These are phyloP conservation scores for Planoprotostelium fungivorum DNA, from an alignment of 78 protist species.

Conservation along the genomic window DNA sequence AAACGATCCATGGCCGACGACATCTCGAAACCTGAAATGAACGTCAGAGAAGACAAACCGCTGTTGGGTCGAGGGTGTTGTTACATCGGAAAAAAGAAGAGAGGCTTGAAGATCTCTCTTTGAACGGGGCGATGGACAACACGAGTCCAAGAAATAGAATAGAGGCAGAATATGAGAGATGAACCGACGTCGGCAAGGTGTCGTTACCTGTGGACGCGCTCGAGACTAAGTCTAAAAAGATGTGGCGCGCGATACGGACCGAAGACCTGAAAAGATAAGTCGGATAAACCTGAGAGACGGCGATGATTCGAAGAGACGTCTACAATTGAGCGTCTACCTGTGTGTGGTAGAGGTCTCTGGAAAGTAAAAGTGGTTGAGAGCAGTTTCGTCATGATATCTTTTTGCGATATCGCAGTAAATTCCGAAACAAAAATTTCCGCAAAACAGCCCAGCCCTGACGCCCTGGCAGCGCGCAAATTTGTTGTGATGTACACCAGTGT, in stretches of 20 bases:
- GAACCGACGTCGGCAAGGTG: not conserved
- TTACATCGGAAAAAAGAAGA: too few species aligned
- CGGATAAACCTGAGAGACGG: not conserved
- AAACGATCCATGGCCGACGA: too few species aligned
- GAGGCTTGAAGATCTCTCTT: too few species aligned
- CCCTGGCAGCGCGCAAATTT: not conserved
- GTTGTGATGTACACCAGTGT: conserved; percentile 1
- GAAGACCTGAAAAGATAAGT: not conserved
- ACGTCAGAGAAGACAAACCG: too few species aligned
- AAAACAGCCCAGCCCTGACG: too few species aligned
- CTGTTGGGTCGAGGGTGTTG: too few species aligned
- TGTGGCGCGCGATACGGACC: not conserved
- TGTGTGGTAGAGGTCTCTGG: not conserved
- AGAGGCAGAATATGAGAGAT: not conserved
- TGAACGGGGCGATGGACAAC: too few species aligned
- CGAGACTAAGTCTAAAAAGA: too few species aligned
- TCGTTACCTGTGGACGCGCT: not conserved
- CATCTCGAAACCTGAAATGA: too few species aligned
- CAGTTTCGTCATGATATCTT: not conserved
- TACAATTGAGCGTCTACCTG: not conserved
- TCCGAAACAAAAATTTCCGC: too few species aligned
- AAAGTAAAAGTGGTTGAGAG: not conserved
- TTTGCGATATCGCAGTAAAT: not conserved
- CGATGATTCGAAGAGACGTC: not conserved
- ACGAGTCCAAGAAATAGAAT: not conserved